Conservation (phyloP, 2,329 filamentous ascomycete species). For the Fusarium brachygibbosum region DNA sequence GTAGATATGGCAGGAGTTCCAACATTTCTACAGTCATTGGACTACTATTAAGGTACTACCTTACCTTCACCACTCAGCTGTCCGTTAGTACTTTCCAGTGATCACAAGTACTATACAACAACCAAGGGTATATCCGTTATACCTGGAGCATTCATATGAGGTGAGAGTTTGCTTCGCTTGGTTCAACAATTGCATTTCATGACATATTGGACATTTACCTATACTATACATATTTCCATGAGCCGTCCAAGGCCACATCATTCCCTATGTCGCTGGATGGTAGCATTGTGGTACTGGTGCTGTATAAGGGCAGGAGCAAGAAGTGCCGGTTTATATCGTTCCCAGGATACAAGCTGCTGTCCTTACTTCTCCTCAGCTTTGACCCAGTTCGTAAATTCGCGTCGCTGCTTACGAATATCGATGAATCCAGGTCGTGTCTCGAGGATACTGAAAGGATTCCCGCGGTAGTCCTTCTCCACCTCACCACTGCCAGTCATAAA, state of each 20-base stretch:
- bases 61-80: neutral
- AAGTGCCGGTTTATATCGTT: neutral
- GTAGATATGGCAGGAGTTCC: neutral
- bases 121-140: neutral
- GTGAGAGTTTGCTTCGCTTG: neutral
- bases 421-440: slow-evolving; percentile 88
- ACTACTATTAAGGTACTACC: neutral
- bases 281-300: neutral
- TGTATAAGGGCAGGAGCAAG: neutral
- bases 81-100: neutral
- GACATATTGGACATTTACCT: neutral
- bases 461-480: slow-evolving; percentile 76
- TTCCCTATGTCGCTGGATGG: neutral
- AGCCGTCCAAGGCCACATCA: neutral
- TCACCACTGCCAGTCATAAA: slow-evolving; percentile 71
- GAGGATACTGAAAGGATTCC: slow-evolving; percentile 83
- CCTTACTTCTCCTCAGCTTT: slow-evolving; percentile 53
- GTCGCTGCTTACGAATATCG: slow-evolving; percentile 85
- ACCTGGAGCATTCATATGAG: neutral
- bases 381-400: slow-evolving; percentile 83
- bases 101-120: neutral
- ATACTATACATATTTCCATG: neutral
- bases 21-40: neutral
- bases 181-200: neutral
- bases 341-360: neutral